Percentiles rank a stretch among this genome's conserved stretches.
Evolutionary conservation across 257 asterid species (phyloP).

Genomic region (Verbena officinalis): DNA sequence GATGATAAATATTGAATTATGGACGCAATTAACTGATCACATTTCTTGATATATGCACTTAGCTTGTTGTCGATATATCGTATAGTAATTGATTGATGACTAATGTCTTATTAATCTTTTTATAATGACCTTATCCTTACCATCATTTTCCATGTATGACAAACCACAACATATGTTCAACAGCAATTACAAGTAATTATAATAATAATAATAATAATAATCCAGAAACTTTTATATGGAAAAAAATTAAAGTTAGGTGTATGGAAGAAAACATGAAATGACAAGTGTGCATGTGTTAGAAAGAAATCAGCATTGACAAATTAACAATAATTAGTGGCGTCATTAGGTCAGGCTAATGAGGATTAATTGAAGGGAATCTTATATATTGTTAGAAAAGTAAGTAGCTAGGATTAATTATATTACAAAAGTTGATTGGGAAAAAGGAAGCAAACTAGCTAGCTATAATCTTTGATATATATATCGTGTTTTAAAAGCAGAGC

Average conservation of each 20-base stretch:
- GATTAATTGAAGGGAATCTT: slow-evolving; percentile 29
- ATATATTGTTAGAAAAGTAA: neutral
- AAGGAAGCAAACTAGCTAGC: no score
- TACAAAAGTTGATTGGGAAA: slow-evolving; percentile 12
- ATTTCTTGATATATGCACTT: no score
- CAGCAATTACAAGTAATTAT: slow-evolving; percentile 18
- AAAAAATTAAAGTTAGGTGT: slow-evolving; percentile 19
- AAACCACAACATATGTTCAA: slow-evolving; percentile 10
- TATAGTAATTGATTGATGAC: neutral
- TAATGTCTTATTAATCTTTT: slow-evolving; percentile 20
- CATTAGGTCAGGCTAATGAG: slow-evolving; percentile 24
- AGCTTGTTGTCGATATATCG: no score
- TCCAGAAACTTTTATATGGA: neutral
- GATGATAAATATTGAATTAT: no score
- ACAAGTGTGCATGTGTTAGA: slow-evolving; percentile 19
- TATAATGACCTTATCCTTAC: slow-evolving; percentile 6
- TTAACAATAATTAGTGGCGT: slow-evolving; percentile 21
- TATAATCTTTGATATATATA: slow-evolving; percentile 20
- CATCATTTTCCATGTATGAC: slow-evolving; percentile 19
- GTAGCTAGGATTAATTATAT: slow-evolving; percentile 12
- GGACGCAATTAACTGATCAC: no score
- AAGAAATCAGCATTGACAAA: slow-evolving; percentile 17
- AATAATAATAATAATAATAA: no score
- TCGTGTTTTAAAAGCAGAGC: slow-evolving; percentile 17
- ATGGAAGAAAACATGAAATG: slow-evolving; percentile 18